Evolutionary conservation across 192 early-diverging fungal genomes (phyloP), one percentile per base, ranked within the genome.

Genomic region (Backusella westeae): DNA sequence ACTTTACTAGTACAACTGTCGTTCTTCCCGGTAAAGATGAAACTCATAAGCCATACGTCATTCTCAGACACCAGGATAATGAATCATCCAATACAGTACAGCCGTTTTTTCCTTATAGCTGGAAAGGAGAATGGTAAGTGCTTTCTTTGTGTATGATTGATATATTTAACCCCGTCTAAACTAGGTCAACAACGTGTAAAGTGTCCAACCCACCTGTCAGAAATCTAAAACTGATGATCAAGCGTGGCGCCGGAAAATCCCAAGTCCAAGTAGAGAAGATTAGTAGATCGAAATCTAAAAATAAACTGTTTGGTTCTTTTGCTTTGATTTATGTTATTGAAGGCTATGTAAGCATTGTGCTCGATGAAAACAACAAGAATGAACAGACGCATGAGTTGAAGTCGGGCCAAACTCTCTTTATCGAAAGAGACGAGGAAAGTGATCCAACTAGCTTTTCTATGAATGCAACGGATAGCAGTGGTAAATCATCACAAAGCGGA

Each of bases 241-340:
- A 81, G 17, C 46, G 26, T 14, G 26, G 41, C 0, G 26, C 79
- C 26, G 80, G 77, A n/a, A 69, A 68, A 6, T 66, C 69, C n/a
- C 41, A 63, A 34, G 29, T 56, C 1, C 46, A 36, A 1, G 78
- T 81, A 7, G 77, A 74, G 21, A 79, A 68, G 21, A 26, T 81
- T 8, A 70, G 69, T 9, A 42, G 34, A 10, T 74, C 59, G 56
- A 65, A n/a, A 41, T 26, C 44, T 26, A 66, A 76, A 59, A 91
- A 84, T 56, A 81, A 88, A 36, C 69, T 90, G 0, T 71, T 91
- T 42, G 88, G 85, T 5, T 74, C 87, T 1, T 83, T 85, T 56
- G 80, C 85, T 15, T 83, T 91, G 49, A 74, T 91, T 10, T 87
- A 91, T 79, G 86, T 91, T n/a, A 82, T 91, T 42, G 82, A 78